Evolutionary conservation across 306 rosid genomes (phyloP), one percentile per base, ranked within the genome.

Genomic region (Prunus davidiana): DNA sequence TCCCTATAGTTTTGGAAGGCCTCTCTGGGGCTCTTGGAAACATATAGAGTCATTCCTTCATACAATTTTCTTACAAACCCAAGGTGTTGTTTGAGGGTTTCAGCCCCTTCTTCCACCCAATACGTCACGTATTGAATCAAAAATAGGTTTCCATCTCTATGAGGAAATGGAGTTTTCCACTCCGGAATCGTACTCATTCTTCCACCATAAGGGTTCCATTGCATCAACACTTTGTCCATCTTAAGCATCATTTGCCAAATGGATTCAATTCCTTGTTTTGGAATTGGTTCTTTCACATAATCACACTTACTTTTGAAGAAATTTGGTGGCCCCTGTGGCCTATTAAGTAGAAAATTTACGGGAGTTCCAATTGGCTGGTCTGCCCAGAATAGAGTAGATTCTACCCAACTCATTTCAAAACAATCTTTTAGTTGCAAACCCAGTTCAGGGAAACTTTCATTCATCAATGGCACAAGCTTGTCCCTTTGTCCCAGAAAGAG

Each of bases 101-200:
- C 80, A 41, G 64, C 51, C 11, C 86, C 86, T 30, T 58, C 61
- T 19, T 79, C 57, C 4, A 51, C 12, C 81, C 81, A 77, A 6
- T 7, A 7, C 8, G 12, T 32, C 3, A 0, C 20, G 73, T 71
- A 64, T 5, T 64, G 72, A 30, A 79, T 56, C 3, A 43, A n/a
- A 25, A 65, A 79, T 0, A 88, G 18, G 54, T 82, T 86, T 28
- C 87, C 95, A 1, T 22, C 82, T 4, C 92, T 27, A 27, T 90
- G 89, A 69, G 90, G 90, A 25, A 88, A 75, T 54, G 90, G 81
- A 15, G 76, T 80, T 32, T 41, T 83, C 0, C 32, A 57, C 43
- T 85, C 74, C 6, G 85, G 61, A 79, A 90, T 82, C 78, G 81
- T 82, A 66, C 54, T 70, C 95, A 82, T 77, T 72, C 64, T 82